These are phyloP conservation scores for Sambucus nigra DNA, from an alignment of 129 eudicot genomes.

Conservation along the genomic window DNA sequence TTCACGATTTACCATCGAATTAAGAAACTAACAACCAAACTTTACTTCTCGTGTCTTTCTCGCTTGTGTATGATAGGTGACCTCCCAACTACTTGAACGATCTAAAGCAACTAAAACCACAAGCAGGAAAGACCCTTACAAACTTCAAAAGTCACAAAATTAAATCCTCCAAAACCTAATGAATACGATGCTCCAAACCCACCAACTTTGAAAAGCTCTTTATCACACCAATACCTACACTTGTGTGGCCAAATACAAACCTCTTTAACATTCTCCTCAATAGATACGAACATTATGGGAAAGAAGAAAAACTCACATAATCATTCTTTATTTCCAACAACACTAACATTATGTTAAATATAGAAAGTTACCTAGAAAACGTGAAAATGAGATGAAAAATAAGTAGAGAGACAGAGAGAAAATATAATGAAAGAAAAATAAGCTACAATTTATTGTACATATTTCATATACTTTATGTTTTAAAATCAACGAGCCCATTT, in stretches of 20 bases:
- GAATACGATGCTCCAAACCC: conserved; percentile 1
- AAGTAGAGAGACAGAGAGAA: background rate
- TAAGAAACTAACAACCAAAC: too few relatives aligned
- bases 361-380: too few relatives aligned
- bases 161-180: background rate
- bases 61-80: conserved; percentile 3
- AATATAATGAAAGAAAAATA: background rate
- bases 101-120: background rate
- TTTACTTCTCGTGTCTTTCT: background rate
- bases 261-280: too few relatives aligned
- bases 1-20: too few relatives aligned
- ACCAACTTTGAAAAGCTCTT: background rate
- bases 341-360: too few relatives aligned
- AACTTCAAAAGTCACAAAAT: background rate
- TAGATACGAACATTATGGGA: too few relatives aligned
- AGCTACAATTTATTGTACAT: too few relatives aligned
- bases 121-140: background rate
- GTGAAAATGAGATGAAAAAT: too few relatives aligned
- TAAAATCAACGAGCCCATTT: conserved; percentile 15
- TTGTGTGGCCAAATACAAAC: background rate
- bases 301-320: background rate
- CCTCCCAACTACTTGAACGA: conserved; percentile 7
- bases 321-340: background rate
- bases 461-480: too few relatives aligned
- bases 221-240: too few relatives aligned